Evolutionary conservation across 179 eudicot species (phyloP), one percentile per base, ranked within the genome.

Genomic region (Nepenthes alata): DNA sequence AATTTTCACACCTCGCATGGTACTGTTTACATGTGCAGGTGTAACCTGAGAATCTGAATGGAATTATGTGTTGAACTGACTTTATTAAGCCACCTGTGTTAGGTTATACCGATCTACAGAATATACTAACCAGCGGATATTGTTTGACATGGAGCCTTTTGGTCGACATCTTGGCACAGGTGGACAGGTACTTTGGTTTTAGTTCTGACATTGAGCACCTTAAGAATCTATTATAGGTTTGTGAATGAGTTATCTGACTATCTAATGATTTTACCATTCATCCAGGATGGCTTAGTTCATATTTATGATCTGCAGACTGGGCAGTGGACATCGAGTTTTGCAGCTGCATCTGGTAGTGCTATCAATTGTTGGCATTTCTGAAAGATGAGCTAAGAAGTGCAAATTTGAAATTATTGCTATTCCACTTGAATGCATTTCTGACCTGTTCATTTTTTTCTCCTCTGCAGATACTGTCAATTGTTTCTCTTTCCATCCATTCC

Each of bases 111-210:
- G 99, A 74, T 87, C 95, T 69, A 68, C 94, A 57, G 94, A 90
- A 69, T 75, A 75, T 62, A 94, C 99, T 60, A 94, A 94, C 67
- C 99, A 94, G 71, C 80, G 97, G 69, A 85, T 94, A 72, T 74
- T 74, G 41, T 94, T 94, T 71, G 99, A 94, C 76, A 78, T 87
- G 63, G 97, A 94, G 71, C 97, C 97, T 62, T 65, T 47, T 45
- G 97, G 99, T 72, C 94, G 70, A 61, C 81, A 94, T 78, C 96
- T 94, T 51, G 99, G 80, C 63, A 85, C 99, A 15, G 99, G 99
- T 69, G 99, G 99, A 64, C 89, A 94, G 95, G 99, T 94, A 78
- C 51, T 49, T 61, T 55, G 12, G 2, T 15, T 15, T 56, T 3
- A 50, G 25, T 16, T 48, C 48, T 36, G 13, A 25, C 36, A 2